Evolutionary conservation across 78 protist species (phyloP), one percentile per base, ranked within the genome.

Genomic region (Emiliania huxleyi): DNA sequence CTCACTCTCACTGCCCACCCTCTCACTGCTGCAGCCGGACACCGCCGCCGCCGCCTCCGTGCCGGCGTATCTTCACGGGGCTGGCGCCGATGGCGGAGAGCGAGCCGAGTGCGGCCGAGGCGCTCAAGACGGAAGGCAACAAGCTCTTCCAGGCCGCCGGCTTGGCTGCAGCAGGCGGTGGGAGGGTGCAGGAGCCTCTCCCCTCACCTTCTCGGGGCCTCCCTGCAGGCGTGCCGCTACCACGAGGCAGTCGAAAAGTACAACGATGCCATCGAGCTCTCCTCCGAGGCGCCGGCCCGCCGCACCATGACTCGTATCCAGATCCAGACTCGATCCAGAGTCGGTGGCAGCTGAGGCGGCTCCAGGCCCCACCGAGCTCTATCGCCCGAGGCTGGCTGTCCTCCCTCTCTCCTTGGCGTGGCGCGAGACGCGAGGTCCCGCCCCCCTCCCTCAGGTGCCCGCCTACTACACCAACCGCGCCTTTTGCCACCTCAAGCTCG

Each of bases 391-490:
- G 26, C 35, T 26, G 29, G 29, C 75, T 5, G 75, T 26, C 75
- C 75, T 21, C 37, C 75, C 5, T 3, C 4, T 18, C 0, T 26
- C 38, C 35, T 3, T 29, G 56, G 26, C 5, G 56, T 49, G 56
- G 56, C 5, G 12, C 56, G 12, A 18, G 12, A 49, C 56, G 26
- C 26, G 56, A 18, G 26, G 26, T 49, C 12, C 56, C 5, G 5
- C 5, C 5, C 12, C 56, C 12, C 26, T 49, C 12, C 12, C 26
- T 5, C 5, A 49, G 56, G 56, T 49, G 29, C 71, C 71, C 29
- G 81, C 81, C 44, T 22, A 37, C n/a, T 77, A 77, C 87, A 42
- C 48, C 49, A 77, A 77, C 87, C 87, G 87, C 46, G 45, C 87
- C 4, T 8, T 42, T 12, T 77, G 87, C n/a, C 87, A 77, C 46